A percentile compares a stretch with the other conserved stretches of the same genome.
Conservation (phyloP, 805 yeast genomes). For the Hanseniaspora osmophila region DNA sequence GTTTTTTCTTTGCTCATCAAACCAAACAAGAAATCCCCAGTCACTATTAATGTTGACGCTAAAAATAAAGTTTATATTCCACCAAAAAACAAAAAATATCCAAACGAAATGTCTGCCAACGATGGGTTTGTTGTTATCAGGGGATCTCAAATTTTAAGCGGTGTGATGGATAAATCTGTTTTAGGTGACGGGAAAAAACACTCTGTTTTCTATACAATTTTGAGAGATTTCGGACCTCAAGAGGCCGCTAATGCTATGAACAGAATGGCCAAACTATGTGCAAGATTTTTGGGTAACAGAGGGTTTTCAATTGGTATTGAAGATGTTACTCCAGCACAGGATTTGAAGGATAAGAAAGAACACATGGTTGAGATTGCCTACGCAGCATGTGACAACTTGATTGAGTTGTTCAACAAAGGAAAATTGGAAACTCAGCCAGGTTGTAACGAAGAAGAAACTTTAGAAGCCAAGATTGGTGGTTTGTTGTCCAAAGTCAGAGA, state of each 20-base stretch:
- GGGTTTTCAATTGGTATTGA: slow-evolving; percentile 96
- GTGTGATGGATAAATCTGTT: slow-evolving; percentile 92
- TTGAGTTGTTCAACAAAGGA: slow-evolving; percentile 63
- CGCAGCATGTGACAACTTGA: slow-evolving; percentile 79
- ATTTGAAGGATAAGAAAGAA: slow-evolving; percentile 67
- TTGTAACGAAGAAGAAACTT: slow-evolving; percentile 94
- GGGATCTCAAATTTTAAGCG: slow-evolving; percentile 78
- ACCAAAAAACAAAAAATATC: slow-evolving; percentile 49
- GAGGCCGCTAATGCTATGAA: slow-evolving; percentile 96
- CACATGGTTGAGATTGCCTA: slow-evolving; percentile 83
- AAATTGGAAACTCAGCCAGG: slow-evolving; percentile 97
- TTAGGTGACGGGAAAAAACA: slow-evolving; percentile 97
- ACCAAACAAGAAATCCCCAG: slow-evolving; percentile 66
- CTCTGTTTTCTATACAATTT: slow-evolving; percentile 86
- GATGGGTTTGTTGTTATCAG: slow-evolving; percentile 88
- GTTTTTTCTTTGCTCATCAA: slow-evolving; percentile 74
- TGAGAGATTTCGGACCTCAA: slow-evolving; percentile 92
- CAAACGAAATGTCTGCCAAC: slow-evolving; percentile 92
- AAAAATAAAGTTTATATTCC: slow-evolving; percentile 81
- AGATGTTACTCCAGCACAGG: slow-evolving; percentile 87
- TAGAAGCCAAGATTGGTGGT: slow-evolving; percentile 96
- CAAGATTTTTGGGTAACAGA: slow-evolving; percentile 83
- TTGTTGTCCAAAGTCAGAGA: slow-evolving; percentile 92
- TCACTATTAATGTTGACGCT: slow-evolving; percentile 82
- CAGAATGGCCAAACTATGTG: slow-evolving; percentile 97